phyloP scores from a whole-genome alignment of 2,329 filamentous ascomycete genomes.

The Aspergillus niger region DNA sequence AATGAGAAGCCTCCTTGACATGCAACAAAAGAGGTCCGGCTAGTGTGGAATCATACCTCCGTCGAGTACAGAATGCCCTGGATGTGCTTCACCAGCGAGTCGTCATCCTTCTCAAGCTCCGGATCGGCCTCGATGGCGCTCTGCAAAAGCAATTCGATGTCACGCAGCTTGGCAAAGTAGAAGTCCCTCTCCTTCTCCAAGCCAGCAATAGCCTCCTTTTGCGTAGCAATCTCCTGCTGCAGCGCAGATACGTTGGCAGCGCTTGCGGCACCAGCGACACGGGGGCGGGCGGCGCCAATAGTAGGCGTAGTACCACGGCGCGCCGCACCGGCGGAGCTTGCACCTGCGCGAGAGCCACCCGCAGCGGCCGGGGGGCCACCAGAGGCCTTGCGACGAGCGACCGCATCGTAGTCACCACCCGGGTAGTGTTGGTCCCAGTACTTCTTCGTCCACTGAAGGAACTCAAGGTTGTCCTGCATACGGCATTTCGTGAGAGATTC shows the following conservation, averaged over 20 bases:
- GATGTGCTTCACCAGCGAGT: conserved; percentile 90
- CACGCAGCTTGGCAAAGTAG: conserved; percentile 97
- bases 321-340: conserved; percentile 50
- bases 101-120: conserved; percentile 90
- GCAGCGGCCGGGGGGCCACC: conserved; percentile 56
- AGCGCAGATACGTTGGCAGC: conserved; percentile 68
- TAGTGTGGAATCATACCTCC: conserved; percentile 57
- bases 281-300: conserved; percentile 50
- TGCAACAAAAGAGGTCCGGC: background rate
- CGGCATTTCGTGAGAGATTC: conserved; percentile 93
- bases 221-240: conserved; percentile 78
- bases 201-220: conserved; percentile 94
- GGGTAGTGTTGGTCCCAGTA: conserved; percentile 99
- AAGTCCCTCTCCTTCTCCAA: conserved; percentile 97
- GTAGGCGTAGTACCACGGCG: conserved; percentile 65
- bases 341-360: conserved; percentile 53
- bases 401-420: conserved; percentile 93
- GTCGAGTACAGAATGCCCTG: conserved; percentile 97
- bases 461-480: conserved; percentile 99
- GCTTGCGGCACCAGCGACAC: conserved; percentile 52
- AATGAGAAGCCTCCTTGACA: background rate
- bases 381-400: conserved; percentile 78
- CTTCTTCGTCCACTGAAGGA: conserved; percentile 93
- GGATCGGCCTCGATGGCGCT: conserved; percentile 90
- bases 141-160: conserved; percentile 94